Evolutionary conservation across 2,329 filamentous ascomycete genomes (phyloP), one percentile per base, ranked within the genome.

Genomic region (Hyphodiscus sp.): DNA sequence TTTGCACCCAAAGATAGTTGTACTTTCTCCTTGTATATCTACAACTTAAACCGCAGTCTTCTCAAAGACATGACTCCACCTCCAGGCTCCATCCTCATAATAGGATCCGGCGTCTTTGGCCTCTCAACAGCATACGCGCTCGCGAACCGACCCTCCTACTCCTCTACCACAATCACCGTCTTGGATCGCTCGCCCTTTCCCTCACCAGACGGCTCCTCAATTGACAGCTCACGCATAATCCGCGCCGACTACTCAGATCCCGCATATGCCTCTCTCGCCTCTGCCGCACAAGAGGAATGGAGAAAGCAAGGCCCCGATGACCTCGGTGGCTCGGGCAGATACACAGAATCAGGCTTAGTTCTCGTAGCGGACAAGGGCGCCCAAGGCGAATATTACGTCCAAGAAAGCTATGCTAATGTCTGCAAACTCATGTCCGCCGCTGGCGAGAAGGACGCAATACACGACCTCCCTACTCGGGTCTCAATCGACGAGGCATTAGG

Each of bases 161-260:
- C 52, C 11, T 43, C 53, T 20, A 77, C 78, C 42, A 66, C 69
- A 50, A 82, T 87, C 68, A 83, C 80, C 16, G 63, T 86, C 49
- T 69, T 87, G 53, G 79, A 86, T 67, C 74, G 80, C 52, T 76
- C 75, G 5, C 68, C 73, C 2, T 84, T 85, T 64, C 82, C 82
- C 1, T 74, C 80, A 7, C 71, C 74, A 44, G 81, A 86, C 63
- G 76, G 76, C 53, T 77, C 81, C 49, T 82, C 78, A 59, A 76
- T 85, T 64, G 83, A 86, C 70, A 76, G 75, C 3, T 85, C 81
- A 15, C 79, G 83, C 60, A 83, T 51, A 61, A 76, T 86, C 59
- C 77, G 83, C 53, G 73, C 81, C 49, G 92, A 97, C 75, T 97
- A 97, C 67, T 85, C 88, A 5, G 84, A 92, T 65, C 73, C 81